phyloP scores from a whole-genome alignment of 1,284 basidiomycete genomes.

The Microbotryum saponariae region DNA sequence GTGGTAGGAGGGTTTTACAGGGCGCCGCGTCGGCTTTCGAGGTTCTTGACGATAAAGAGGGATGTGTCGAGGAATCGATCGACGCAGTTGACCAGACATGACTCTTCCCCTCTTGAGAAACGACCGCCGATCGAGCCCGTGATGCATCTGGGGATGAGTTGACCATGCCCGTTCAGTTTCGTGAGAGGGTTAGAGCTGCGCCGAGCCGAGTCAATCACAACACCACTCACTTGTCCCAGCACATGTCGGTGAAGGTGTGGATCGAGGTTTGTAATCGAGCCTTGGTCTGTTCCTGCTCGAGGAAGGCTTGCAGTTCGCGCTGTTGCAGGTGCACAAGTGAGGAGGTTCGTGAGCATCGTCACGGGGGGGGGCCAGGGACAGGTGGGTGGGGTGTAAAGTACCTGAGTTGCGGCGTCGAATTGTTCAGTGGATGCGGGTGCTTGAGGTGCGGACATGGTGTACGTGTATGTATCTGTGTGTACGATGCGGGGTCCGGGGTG shows the following conservation, averaged over 20 bases:
- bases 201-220: neutral
- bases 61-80: constrained; percentile 91
- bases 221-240: constrained; percentile 78
- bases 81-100: constrained; percentile 83
- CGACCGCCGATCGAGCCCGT: constrained; percentile 71
- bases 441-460: constrained; percentile 10
- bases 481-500: no score
- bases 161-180: neutral
- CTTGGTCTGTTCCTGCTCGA: constrained; percentile 82
- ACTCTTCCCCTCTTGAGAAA: constrained; percentile 75
- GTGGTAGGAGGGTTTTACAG: neutral
- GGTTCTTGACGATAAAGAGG: constrained; percentile 70
- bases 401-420: constrained; percentile 72
- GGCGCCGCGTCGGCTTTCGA: constrained; percentile 49
- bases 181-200: constrained; percentile 5
- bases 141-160: constrained; percentile 58
- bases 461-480: no score
- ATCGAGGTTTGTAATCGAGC: constrained; percentile 63
- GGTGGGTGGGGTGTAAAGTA: constrained; percentile 39
- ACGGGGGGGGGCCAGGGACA: neutral
- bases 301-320: constrained; percentile 76
- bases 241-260: constrained; percentile 63
- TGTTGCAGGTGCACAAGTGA: constrained; percentile 48
- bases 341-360: neutral
- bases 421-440: constrained; percentile 35